Percentiles rank a stretch among this genome's conserved stretches.
These are phyloP conservation scores for Bonia amplexicaulis DNA, from an alignment of 176 grass and related monocot species.

Conservation along the genomic window DNA sequence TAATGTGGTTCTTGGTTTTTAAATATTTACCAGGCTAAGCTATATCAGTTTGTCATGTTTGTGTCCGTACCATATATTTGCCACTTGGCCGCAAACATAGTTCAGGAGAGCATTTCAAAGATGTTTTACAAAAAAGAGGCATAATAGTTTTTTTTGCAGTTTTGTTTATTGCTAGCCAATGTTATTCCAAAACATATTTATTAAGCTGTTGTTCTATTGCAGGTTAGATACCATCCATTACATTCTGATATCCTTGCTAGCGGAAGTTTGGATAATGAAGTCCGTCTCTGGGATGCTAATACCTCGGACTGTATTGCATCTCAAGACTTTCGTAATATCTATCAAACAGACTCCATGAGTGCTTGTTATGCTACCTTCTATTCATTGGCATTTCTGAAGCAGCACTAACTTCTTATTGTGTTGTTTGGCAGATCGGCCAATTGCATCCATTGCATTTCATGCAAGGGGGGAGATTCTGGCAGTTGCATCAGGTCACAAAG, in stretches of 20 bases:
- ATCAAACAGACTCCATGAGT: slow-evolving; percentile 5
- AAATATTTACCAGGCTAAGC: neutral
- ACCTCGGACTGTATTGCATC: slow-evolving; percentile 77
- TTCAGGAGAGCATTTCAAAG: neutral
- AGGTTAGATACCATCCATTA: slow-evolving; percentile 96
- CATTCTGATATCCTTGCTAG: slow-evolving; percentile 93
- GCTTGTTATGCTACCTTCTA: slow-evolving; percentile 20
- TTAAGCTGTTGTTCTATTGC: slow-evolving; percentile 28
- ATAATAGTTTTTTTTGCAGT: neutral
- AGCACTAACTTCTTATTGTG: slow-evolving; percentile 29
- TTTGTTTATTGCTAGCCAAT: neutral
- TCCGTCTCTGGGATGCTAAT: slow-evolving; percentile 93
- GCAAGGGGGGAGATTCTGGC: slow-evolving; percentile 89
- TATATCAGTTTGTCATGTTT: neutral
- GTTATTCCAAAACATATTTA: slow-evolving; percentile 12
- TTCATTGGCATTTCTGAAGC: slow-evolving; percentile 18
- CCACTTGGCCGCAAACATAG: slow-evolving; percentile 1
- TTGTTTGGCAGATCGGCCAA: slow-evolving; percentile 76
- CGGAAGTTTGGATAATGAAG: slow-evolving; percentile 97
- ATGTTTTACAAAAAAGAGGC: neutral
- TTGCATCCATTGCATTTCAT: slow-evolving; percentile 99
- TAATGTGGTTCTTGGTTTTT: neutral
- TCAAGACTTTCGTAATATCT: slow-evolving; percentile 79
- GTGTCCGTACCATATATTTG: neutral
- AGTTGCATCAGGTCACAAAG: slow-evolving; percentile 99